Conservation (phyloP, 805 yeast species). For the Candida boleticola region DNA sequence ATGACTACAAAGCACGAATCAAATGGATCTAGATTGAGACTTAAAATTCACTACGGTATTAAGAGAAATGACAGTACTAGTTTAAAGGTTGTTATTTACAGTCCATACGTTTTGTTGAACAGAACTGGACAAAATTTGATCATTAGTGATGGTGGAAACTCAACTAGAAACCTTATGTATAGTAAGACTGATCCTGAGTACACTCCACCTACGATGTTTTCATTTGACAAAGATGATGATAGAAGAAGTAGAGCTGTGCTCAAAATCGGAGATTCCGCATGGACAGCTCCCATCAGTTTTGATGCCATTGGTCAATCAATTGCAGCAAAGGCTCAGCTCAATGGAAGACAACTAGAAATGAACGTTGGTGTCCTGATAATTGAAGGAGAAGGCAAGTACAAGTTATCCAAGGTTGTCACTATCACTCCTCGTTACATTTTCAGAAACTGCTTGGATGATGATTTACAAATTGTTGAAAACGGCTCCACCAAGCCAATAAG, state of each 20-base stretch:
- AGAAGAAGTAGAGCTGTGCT: constrained; percentile 65
- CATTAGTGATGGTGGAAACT: constrained; percentile 58
- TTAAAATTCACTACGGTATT: constrained; percentile 63
- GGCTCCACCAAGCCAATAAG: constrained; percentile 55
- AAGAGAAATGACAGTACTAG: constrained; percentile 54
- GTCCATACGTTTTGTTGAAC: constrained; percentile 85
- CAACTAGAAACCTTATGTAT: constrained; percentile 44
- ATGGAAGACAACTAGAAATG: constrained; percentile 55
- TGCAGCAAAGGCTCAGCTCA: constrained; percentile 48
- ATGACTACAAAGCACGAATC: constrained; percentile 48
- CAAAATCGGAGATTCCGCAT: constrained; percentile 63
- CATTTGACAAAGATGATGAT: constrained; percentile 62
- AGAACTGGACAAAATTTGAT: constrained; percentile 68
- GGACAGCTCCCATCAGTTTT: constrained; percentile 75
- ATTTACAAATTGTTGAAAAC: constrained; percentile 61
- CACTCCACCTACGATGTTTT: constrained; percentile 75
- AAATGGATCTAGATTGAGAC: constrained; percentile 65
- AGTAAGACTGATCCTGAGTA: constrained; percentile 15
- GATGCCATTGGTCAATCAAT: constrained; percentile 86
- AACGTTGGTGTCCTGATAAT: constrained; percentile 71
- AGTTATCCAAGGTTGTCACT: constrained; percentile 71
- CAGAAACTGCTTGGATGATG: constrained; percentile 55
- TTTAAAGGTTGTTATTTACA: constrained; percentile 62
- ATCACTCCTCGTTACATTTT: constrained; percentile 81
- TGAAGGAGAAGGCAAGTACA: constrained; percentile 86